phyloP scores from a whole-genome alignment of 75 land plant species.

The Chamaecyparis obtusa region DNA sequence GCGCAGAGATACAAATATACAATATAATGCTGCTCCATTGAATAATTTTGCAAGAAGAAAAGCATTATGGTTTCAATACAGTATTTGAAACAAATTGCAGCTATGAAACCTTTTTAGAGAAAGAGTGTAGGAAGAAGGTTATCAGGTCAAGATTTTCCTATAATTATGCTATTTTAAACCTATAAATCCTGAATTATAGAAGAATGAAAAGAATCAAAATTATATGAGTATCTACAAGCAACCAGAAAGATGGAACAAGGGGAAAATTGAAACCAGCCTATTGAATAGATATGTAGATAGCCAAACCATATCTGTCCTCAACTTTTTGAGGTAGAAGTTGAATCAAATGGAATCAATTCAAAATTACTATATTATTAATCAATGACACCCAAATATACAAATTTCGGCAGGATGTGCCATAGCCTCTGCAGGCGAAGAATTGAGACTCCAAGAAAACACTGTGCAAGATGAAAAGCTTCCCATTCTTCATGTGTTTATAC shows the following conservation, averaged over 20 bases:
- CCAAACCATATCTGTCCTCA: neutral
- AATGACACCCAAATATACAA: neutral
- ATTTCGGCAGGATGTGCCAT: neutral
- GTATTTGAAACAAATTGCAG: neutral
- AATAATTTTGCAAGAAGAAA: neutral
- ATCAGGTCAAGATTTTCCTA: neutral
- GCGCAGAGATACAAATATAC: neutral
- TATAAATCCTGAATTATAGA: neutral
- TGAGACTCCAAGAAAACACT: neutral
- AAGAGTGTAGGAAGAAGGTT: neutral
- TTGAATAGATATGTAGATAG: neutral
- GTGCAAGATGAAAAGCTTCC: neutral
- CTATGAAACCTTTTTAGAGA: neutral
- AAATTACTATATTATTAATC: neutral
- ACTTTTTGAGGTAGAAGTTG: neutral
- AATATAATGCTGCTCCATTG: neutral
- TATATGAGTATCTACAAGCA: neutral
- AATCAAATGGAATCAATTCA: neutral
- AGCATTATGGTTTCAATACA: neutral
- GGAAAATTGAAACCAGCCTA: neutral
- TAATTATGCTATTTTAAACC: neutral
- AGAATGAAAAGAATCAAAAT: neutral
- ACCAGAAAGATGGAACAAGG: neutral
- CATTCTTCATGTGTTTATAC: neutral
- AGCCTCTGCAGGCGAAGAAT: neutral